Conservation (phyloP, 169 alveolate species). For the Eimeria brunetti region DNA sequence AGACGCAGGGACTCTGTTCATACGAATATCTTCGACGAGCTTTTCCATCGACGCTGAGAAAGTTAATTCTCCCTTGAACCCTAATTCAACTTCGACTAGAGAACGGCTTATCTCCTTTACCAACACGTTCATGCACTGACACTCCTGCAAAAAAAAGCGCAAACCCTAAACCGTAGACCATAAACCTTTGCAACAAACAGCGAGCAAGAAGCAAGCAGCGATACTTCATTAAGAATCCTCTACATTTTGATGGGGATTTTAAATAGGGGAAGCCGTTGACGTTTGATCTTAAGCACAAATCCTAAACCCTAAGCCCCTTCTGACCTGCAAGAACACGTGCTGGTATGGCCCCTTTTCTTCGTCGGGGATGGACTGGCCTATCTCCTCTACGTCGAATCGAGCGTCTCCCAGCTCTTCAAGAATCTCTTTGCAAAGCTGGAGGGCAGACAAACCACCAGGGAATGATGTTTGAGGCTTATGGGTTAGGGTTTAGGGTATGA, state of each 20-base stretch:
- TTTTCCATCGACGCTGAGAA: slow-evolving; percentile 94
- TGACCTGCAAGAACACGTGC: slow-evolving; percentile 95
- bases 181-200: neutral
- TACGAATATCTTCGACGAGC: slow-evolving; percentile 90
- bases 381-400: slow-evolving; percentile 93
- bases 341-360: slow-evolving; percentile 95
- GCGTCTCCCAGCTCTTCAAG: slow-evolving; percentile 89
- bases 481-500: neutral
- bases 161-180: neutral
- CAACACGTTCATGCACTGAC: slow-evolving; percentile 93
- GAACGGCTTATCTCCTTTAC: slow-evolving; percentile 88
- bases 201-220: neutral
- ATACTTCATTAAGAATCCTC: too few relatives aligned
- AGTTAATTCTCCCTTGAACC: slow-evolving; percentile 97
- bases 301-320: slow-evolving; percentile 53
- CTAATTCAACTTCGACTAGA: slow-evolving; percentile 93
- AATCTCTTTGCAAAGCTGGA: slow-evolving; percentile 90
- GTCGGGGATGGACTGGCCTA: slow-evolving; percentile 90
- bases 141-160: slow-evolving; percentile 67
- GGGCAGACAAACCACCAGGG: neutral
- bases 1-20: slow-evolving; percentile 93
- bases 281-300: too few relatives aligned
- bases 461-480: too few relatives aligned
- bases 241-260: too few relatives aligned
- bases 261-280: too few relatives aligned